Evolutionary conservation across 139 green algal genomes (phyloP).

Genomic region (Picochlorum sp.): DNA sequence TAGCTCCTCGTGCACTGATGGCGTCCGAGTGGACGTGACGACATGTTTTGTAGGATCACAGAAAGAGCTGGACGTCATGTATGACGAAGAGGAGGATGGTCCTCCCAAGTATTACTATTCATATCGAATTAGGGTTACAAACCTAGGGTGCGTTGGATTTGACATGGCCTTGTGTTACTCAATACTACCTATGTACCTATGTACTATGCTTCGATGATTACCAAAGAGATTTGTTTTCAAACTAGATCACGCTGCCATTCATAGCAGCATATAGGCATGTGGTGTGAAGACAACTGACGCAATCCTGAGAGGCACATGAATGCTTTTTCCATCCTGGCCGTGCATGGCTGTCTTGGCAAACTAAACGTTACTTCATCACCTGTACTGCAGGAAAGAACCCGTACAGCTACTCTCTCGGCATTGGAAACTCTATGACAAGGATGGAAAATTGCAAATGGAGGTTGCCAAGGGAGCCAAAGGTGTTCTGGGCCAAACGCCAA

Average conservation of each 20-base stretch:
- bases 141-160: slow-evolving; percentile 21
- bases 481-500: slow-evolving; percentile 33
- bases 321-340: background rate
- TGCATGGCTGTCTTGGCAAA: background rate
- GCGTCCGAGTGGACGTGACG: slow-evolving; percentile 32
- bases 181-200: background rate
- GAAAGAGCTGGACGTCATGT: slow-evolving; percentile 6
- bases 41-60: slow-evolving; percentile 15
- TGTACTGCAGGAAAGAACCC: slow-evolving; percentile 11
- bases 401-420: slow-evolving; percentile 33
- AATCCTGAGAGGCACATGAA: slow-evolving; percentile 10
- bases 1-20: slow-evolving; percentile 15
- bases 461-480: slow-evolving; percentile 19
- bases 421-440: slow-evolving; percentile 20
- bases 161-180: background rate
- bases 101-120: slow-evolving; percentile 19
- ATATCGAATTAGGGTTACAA: slow-evolving; percentile 28
- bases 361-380: background rate
- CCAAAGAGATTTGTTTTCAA: slow-evolving; percentile 11
- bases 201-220: background rate
- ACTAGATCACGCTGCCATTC: background rate
- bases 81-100: slow-evolving; percentile 8
- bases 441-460: slow-evolving; percentile 13
- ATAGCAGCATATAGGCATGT: background rate
- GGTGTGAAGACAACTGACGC: background rate